Percentiles rank a stretch among this genome's conserved stretches.
These are phyloP conservation scores for Yamadazyma philogaea DNA, from an alignment of 805 yeast species.

Conservation along the genomic window DNA sequence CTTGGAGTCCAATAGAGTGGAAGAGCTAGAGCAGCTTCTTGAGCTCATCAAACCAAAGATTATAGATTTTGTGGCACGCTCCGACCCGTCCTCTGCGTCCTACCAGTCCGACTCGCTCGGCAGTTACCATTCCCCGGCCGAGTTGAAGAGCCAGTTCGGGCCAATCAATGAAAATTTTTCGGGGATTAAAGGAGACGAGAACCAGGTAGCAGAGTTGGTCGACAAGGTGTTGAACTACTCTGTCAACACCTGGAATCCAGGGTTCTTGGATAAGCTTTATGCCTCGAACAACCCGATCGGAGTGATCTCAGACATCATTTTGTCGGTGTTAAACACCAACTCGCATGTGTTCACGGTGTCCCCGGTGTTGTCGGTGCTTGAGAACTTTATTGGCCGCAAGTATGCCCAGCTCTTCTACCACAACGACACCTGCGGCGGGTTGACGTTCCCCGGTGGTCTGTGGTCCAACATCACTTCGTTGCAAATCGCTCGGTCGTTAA, in stretches of 20 bases:
- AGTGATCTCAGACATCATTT: constrained; percentile 63
- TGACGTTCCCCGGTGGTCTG: constrained; percentile 84
- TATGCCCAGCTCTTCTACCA: constrained; percentile 65
- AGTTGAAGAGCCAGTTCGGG: constrained; percentile 32
- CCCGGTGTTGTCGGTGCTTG: constrained; percentile 74
- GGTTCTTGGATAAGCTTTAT: constrained; percentile 78
- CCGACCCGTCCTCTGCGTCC: constrained; percentile 34
- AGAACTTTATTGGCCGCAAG: constrained; percentile 60
- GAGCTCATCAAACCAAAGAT: constrained; percentile 50
- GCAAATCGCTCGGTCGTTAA: constrained; percentile 66
- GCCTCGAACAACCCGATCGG: constrained; percentile 88
- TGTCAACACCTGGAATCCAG: constrained; percentile 84
- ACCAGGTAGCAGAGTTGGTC: constrained; percentile 45
- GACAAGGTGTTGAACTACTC: constrained; percentile 61
- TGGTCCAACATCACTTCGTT: constrained; percentile 80
- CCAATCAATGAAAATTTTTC: constrained; percentile 25
- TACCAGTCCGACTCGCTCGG: constrained; percentile 46
- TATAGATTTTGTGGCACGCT: constrained; percentile 47
- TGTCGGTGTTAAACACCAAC: constrained; percentile 74
- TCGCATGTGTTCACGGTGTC: constrained; percentile 84
- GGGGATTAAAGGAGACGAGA: constrained; percentile 36
- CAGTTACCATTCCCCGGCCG: constrained; percentile 47
- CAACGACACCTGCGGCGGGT: constrained; percentile 64
- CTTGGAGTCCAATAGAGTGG: constrained; percentile 50
- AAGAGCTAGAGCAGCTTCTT: constrained; percentile 56